These are phyloP conservation scores for Thielaviopsis musarum DNA, from an alignment of 2,329 filamentous ascomycete genomes.

Conservation along the genomic window DNA sequence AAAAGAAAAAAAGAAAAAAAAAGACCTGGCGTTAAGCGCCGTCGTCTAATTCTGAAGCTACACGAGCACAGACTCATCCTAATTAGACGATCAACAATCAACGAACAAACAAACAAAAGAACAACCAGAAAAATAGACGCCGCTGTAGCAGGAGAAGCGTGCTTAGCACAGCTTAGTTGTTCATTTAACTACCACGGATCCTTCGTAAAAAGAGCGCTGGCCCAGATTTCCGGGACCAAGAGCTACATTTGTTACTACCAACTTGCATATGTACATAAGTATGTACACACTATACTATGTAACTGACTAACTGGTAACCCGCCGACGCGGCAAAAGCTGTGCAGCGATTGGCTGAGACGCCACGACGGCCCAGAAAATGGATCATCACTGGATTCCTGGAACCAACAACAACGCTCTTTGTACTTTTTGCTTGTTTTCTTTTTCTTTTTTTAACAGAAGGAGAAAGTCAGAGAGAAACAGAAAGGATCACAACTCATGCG, in stretches of 20 bases:
- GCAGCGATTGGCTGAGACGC: not conserved
- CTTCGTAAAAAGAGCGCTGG: not conserved
- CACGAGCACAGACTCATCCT: too few species aligned
- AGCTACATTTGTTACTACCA: too few species aligned
- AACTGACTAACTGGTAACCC: not conserved
- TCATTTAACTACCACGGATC: too few species aligned
- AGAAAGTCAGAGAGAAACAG: not conserved
- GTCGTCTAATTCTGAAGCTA: not conserved
- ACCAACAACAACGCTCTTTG: not conserved
- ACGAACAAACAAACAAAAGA: not conserved
- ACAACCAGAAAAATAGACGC: not conserved
- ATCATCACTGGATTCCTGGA: not conserved
- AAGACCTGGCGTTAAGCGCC: not conserved
- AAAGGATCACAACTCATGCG: not conserved
- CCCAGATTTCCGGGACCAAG: not conserved
- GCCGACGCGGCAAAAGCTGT: not conserved
- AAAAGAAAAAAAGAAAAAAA: not conserved
- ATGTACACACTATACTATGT: not conserved
- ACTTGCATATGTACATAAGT: not conserved
- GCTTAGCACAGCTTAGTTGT: too few species aligned
- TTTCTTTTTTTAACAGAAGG: too few species aligned
- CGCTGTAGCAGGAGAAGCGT: not conserved
- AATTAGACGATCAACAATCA: too few species aligned
- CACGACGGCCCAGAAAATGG: not conserved
- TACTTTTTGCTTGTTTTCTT: too few species aligned